phyloP scores from a whole-genome alignment of 192 early-diverging fungal genomes.

The Backusella mclennaniae region DNA sequence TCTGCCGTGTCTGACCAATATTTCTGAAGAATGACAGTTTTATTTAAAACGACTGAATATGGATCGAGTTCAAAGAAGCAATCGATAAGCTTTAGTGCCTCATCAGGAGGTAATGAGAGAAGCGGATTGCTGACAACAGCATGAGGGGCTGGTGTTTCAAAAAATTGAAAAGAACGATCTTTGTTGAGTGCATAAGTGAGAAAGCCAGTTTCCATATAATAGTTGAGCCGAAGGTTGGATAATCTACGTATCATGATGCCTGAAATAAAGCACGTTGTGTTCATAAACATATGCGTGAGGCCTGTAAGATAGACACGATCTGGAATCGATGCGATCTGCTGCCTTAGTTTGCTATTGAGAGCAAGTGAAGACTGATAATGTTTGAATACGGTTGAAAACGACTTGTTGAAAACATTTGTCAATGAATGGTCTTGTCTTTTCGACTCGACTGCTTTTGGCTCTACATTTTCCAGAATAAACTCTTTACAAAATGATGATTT shows the following conservation, averaged over 20 bases:
- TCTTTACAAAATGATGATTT: neutral
- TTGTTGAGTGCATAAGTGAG: neutral
- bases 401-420: neutral
- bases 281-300: neutral
- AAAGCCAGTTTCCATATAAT: neutral
- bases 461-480: neutral
- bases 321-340: neutral
- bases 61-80: neutral
- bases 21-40: neutral
- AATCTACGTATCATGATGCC: neutral
- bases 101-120: neutral
- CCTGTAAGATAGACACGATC: neutral
- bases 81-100: neutral
- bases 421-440: neutral
- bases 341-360: neutral
- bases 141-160: neutral
- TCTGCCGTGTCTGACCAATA: neutral
- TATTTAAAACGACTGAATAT: neutral
- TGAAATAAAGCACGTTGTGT: neutral
- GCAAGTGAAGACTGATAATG: neutral
- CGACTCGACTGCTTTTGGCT: neutral
- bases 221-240: neutral
- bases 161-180: neutral
- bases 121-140: neutral
- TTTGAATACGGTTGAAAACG: neutral